These are phyloP conservation scores for Tilletiopsis washingtonensis DNA, from an alignment of 1,284 basidiomycete genomes.

Conservation along the genomic window DNA sequence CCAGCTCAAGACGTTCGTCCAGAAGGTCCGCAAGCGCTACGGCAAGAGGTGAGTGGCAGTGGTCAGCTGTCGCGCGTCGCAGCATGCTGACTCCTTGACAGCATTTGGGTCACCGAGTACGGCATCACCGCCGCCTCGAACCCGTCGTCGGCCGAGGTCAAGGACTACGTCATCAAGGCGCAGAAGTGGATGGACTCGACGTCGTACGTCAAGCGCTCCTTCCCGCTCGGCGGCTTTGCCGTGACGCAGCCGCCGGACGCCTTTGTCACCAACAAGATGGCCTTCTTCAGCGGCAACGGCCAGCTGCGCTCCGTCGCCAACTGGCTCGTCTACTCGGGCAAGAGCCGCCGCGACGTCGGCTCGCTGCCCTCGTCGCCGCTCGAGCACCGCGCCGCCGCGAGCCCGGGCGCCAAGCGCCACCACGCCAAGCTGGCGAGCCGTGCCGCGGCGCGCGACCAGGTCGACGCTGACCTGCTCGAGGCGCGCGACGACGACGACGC, in stretches of 20 bases:
- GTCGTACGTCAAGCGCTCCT: slow-evolving; percentile 32
- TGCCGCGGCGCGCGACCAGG: slow-evolving; percentile 11
- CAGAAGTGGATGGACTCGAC: slow-evolving; percentile 22
- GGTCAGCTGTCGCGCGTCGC: not conserved
- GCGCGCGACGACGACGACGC: slow-evolving; percentile 15
- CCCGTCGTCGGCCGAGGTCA: slow-evolving; percentile 19
- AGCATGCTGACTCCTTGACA: not conserved
- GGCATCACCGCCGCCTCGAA: slow-evolving; percentile 27
- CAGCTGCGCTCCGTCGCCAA: slow-evolving; percentile 15
- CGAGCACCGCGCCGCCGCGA: not conserved
- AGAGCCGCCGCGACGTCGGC: not conserved
- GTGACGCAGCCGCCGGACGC: slow-evolving; percentile 30
- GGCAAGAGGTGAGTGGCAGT: not conserved
- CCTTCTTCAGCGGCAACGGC: slow-evolving; percentile 27
- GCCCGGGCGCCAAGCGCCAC: slow-evolving; percentile 1
- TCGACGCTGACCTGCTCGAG: slow-evolving; percentile 33
- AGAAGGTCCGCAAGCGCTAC: slow-evolving; percentile 21
- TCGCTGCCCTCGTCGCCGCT: not conserved
- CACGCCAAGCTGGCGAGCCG: not conserved
- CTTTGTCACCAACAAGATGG: slow-evolving; percentile 29
- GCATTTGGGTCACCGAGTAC: slow-evolving; percentile 44
- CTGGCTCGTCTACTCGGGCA: slow-evolving; percentile 21
- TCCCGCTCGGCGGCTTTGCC: slow-evolving; percentile 39
- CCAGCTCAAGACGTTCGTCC: slow-evolving; percentile 30
- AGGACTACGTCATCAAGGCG: slow-evolving; percentile 22